Base-by-base conservation (phyloP, 202 grass and related monocot genomes). In the Panicum hallii region DNA sequence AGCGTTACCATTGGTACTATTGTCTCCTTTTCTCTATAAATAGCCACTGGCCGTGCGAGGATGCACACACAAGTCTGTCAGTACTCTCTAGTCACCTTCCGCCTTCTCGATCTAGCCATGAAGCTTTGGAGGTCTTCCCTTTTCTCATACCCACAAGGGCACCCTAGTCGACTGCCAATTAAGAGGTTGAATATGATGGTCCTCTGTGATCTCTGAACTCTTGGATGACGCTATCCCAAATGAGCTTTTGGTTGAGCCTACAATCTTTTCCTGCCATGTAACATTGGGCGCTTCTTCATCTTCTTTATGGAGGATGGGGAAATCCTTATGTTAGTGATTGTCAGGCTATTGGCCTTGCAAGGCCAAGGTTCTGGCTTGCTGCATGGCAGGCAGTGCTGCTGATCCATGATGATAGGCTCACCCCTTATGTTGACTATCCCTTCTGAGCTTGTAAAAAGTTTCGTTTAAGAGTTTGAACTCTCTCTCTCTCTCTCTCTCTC, bases 311-410 rank as follows among this genome's bases (percentile, higher is more conserved):
- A 64, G 71, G 65, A 72, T 82, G 72, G 79, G 86, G 54, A 88
- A 88, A 64, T 43, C 67, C 79, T 83, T 82, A 83, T 88, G 55
- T 88, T 83, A 88, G 66, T 13, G 28, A 45, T 14, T 23, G 13
- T 23, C 64, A 22, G 14, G 19, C 44, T 83, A 34, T 78, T 83
- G 79, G 43, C 5, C 73, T 65, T 72, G 74, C 19, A 73, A 23
- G 56, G 72, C 36, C 74, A 73, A 72, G 54, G 44, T 54, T 46
- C 28, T 63, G 46, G 44, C 17, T 72, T 46, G 28, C 22, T 79
- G 22, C 13, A 83, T 42, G 67, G 23, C 20, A 72, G 47, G 65
- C 71, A 79, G 30, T 5, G 56, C 49, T 61, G 42, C 20, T 50
- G 20, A 67, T 67, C 15, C 54, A 48, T 6, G 55, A 65, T 36